Evolutionary conservation across 2,329 filamentous ascomycete genomes (phyloP).

Genomic region (Paraconiothyrium sp.): DNA sequence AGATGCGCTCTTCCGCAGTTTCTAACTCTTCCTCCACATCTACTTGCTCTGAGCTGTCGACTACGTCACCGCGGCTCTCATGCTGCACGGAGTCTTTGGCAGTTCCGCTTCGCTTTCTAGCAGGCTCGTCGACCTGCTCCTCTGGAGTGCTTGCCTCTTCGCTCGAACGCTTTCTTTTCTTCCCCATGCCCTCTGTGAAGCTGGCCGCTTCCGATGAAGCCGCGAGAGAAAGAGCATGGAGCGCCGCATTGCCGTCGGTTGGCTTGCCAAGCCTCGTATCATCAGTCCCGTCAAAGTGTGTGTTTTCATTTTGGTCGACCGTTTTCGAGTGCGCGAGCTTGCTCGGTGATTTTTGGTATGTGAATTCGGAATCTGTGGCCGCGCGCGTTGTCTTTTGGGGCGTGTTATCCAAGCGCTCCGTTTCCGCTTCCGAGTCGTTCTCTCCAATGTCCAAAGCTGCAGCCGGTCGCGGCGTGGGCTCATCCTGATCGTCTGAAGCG

Average conservation of each 20-base stretch:
- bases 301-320: constrained; percentile 42
- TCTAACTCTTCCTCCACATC: constrained; percentile 63
- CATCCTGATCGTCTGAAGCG: constrained; percentile 69
- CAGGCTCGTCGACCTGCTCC: constrained; percentile 47
- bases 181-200: constrained; percentile 39
- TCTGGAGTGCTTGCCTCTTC: constrained; percentile 51
- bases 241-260: constrained; percentile 31
- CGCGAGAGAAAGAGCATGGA: constrained; percentile 44
- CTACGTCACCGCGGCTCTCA: constrained; percentile 42
- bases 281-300: constrained; percentile 32
- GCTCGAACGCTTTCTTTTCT: constrained; percentile 58
- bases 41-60: constrained; percentile 37
- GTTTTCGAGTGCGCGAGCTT: constrained; percentile 48
- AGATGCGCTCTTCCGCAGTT: constrained; percentile 49
- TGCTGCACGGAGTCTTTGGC: constrained; percentile 35
- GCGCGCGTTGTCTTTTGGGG: constrained; percentile 68
- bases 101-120: constrained; percentile 47
- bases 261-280: constrained; percentile 22
- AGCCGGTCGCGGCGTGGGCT: constrained; percentile 40
- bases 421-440: constrained; percentile 87
- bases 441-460: constrained; percentile 56
- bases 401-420: constrained; percentile 90
- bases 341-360: constrained; percentile 49
- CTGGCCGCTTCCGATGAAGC: constrained; percentile 44
- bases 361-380: constrained; percentile 43